Base-by-base conservation (phyloP, 345 rosid genomes). In the Angophora floribunda region DNA sequence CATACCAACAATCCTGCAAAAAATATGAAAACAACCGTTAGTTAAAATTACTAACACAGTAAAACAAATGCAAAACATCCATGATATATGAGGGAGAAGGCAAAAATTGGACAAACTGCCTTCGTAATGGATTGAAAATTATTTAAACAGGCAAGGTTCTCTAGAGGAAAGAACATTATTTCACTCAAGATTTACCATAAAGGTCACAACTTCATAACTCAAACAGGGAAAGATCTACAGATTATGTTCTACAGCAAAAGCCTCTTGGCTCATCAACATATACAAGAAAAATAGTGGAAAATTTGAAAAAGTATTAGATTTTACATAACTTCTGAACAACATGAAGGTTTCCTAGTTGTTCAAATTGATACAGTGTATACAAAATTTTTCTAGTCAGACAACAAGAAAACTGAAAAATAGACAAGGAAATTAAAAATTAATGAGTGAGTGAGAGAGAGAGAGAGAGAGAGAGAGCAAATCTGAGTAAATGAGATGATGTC, bases 1-100 rank as follows among this genome's bases (percentile, higher is more conserved):
- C 99, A 98, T 98, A 86, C 99, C 99, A 91, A 98, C 97, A 93
- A 98, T 97, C 99, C 99, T 98, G 94, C 88, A 92, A 36, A 50
- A 52, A 51, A 7, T 52, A 51, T 75, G 49, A 41, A 59, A 78
- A 65, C 82, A 47, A 88, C 88, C 22, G 26, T 75, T 75, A 41
- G 4, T 17, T 70, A 70, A 70, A 70, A 70, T 19, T 36, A 36
- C 82, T 52, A 85, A 4, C 87, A 52, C 2, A 11, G 65, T 30
- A 86, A 86, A 50, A 86, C 61, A 19, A 85, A 78, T 53, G 45
- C 86, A 85, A 89, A n/a, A 51, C 17, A 7, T 53, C 65, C 28
- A 11, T 53, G n/a, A 17, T 75, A 32, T 75, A 75, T 3, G 28
- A 41, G 82, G 49, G 26, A 75, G 82, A 75, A 75, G 41, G 82